These are phyloP conservation scores for Metarhizium sp. DNA, from an alignment of 2,329 filamentous ascomycete species.

Conservation along the genomic window DNA sequence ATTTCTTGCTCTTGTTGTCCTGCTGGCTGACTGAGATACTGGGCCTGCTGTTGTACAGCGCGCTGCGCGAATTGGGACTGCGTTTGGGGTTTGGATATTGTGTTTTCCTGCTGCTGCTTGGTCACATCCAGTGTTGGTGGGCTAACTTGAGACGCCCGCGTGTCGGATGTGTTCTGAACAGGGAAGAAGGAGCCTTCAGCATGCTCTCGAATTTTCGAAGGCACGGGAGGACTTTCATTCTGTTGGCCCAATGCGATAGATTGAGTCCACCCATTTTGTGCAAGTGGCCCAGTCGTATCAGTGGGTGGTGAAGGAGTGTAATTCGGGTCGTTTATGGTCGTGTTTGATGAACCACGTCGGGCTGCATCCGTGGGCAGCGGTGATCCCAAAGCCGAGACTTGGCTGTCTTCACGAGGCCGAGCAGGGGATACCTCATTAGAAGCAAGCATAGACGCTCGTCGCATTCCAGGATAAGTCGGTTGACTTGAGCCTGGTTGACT, in stretches of 20 bases:
- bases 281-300: neutral
- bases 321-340: neutral
- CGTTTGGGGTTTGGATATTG: neutral
- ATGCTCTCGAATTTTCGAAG: conserved; percentile 3
- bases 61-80: neutral
- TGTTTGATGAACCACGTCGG: conserved; percentile 7
- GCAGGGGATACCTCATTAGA: conserved; percentile 8
- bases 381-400: conserved; percentile 9
- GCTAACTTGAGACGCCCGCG: neutral
- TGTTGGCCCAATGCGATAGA: neutral
- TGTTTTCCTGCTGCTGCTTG: neutral
- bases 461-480: conserved; percentile 1
- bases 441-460: conserved; percentile 4
- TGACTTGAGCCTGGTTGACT: neutral
- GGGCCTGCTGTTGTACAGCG: neutral
- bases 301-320: conserved; percentile 6
- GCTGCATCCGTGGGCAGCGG: conserved; percentile 9
- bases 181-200: conserved; percentile 3
- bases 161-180: neutral
- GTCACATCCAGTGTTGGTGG: neutral
- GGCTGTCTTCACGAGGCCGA: conserved; percentile 8
- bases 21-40: no score
- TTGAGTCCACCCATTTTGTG: neutral
- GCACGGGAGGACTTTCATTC: conserved; percentile 3
- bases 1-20: neutral